Evolutionary conservation across 495 filamentous ascomycete genomes (phyloP).

Genomic region (Trichodelitschia bisporula): DNA sequence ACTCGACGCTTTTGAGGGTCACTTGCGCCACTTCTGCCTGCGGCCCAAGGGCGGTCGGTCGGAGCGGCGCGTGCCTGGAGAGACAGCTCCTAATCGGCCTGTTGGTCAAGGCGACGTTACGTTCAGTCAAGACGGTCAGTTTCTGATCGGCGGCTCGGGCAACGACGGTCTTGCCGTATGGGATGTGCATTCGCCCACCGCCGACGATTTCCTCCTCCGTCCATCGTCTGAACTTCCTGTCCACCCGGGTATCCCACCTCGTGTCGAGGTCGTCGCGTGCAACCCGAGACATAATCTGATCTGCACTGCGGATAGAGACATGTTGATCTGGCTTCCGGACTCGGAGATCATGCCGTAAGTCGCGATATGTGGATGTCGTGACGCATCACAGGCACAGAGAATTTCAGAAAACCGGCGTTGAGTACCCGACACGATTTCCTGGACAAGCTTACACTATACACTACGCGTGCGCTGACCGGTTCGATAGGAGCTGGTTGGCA

Average conservation of each 20-base stretch:
- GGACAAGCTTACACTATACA: neutral
- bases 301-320: constrained; percentile 65
- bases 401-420: too few species aligned
- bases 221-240: constrained; percentile 60
- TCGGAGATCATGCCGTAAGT: constrained; percentile 18
- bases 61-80: neutral
- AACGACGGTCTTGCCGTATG: constrained; percentile 6
- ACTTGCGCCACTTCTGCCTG: constrained; percentile 34
- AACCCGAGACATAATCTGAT: constrained; percentile 82
- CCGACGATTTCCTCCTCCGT: constrained; percentile 12
- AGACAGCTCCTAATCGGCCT: constrained; percentile 4
- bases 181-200: constrained; percentile 14
- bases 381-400: too few species aligned
- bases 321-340: constrained; percentile 80
- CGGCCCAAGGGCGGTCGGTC: constrained; percentile 9
- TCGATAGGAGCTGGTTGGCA: too few species aligned
- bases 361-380: neutral
- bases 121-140: constrained; percentile 71
- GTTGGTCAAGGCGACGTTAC: constrained; percentile 56
- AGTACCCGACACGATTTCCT: neutral
- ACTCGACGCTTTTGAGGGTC: constrained; percentile 70
- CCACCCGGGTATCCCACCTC: constrained; percentile 26
- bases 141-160: constrained; percentile 43
- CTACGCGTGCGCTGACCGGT: too few species aligned
- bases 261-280: constrained; percentile 50